A percentile compares a stretch with the other conserved stretches of the same genome.
phyloP scores from a whole-genome alignment of 345 rosid genomes.

The Mallotus nudiflorus region DNA sequence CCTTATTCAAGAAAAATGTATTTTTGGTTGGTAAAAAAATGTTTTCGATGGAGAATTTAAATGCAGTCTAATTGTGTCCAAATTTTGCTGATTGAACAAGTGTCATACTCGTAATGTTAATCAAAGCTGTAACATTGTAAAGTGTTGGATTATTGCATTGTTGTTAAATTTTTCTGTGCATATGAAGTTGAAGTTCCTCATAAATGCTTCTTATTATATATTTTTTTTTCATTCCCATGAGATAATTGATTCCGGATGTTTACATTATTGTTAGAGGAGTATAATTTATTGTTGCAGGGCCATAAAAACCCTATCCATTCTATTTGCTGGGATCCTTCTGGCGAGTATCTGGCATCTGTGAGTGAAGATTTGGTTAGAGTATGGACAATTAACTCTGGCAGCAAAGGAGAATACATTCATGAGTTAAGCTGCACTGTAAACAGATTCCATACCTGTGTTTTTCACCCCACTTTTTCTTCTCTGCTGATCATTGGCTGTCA shows the following conservation, averaged over 20 bases:
- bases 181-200: not conserved
- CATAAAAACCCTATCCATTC: conserved; percentile 49
- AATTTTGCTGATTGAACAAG: not conserved
- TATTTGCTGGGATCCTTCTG: conserved; percentile 62
- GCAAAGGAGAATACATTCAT: conserved; percentile 48
- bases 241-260: not conserved
- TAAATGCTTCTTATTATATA: not conserved
- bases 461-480: conserved; percentile 51
- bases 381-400: conserved; percentile 53
- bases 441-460: conserved; percentile 48
- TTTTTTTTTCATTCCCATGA: not conserved
- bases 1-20: too few species aligned
- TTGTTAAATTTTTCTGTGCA: not conserved
- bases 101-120: not conserved
- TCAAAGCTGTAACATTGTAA: not conserved
- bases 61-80: too few species aligned
- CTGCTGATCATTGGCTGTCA: conserved; percentile 56
- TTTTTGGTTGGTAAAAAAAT: too few species aligned
- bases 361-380: conserved; percentile 65
- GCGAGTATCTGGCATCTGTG: conserved; percentile 60
- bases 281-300: conserved; percentile 38
- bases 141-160: not conserved
- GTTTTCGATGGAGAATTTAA: too few species aligned
- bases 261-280: not conserved
- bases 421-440: conserved; percentile 46